Evolutionary conservation across 129 eudicot species (phyloP), one percentile per base, ranked within the genome.

Genomic region (Tagetes patula): DNA sequence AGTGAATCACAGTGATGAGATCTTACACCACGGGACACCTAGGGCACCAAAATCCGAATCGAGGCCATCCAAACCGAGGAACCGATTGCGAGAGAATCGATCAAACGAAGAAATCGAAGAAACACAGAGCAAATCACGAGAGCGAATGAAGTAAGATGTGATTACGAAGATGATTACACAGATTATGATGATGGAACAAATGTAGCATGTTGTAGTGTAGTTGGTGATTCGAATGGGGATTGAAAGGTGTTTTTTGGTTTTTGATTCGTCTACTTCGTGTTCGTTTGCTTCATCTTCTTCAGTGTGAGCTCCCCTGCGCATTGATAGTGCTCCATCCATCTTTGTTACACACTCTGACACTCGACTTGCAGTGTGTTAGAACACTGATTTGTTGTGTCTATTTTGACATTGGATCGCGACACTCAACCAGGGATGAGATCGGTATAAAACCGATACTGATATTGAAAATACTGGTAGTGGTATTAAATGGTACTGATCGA

Each of bases 11-110:
- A 69, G n/a, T 9, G 33, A 67, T 20, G 56, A 43, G 58, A 77
- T 80, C 97, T 83, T 92, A 92, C 97, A 92, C 89, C 96, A 92
- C 53, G 96, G 96, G 56, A 92, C 96, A 45, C 97, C 97, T 7
- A 92, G 86, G 61, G 88, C 84, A 75, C 97, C 97, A 46, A 92
- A 92, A 63, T 92, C 96, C 20, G 97, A 81, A 13, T 87, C 96
- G 68, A 86, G 84, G 3, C 82, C 91, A 52, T 92, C 97, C 55
- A 88, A 83, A 0, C 97, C 97, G 36, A 88, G 83, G 63, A 86
- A 88, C 6, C 80, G 84, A 54, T 69, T 65, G 30, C 96, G 87
- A 5, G 96, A 75, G 67, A 77, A 58, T 50, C 85, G 95, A 84
- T 91, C 91, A 34, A 84, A 82, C 4, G 90, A 67, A 6, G 92